Evolutionary conservation across 345 rosid species (phyloP).

Genomic region (Brassica incana): DNA sequence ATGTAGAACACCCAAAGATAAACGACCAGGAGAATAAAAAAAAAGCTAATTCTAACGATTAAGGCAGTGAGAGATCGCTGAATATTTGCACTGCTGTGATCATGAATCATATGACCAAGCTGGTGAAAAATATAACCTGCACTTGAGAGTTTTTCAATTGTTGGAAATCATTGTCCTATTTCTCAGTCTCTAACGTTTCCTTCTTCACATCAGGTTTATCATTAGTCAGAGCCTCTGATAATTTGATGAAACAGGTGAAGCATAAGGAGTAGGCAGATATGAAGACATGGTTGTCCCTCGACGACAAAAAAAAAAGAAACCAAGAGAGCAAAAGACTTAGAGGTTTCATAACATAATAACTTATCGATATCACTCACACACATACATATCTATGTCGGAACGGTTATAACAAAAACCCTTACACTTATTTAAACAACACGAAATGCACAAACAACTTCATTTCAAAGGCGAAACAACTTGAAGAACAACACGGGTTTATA

Average conservation of each 20-base stretch:
- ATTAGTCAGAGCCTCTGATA: slow-evolving; percentile 9
- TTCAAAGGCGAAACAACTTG: neutral
- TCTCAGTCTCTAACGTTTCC: slow-evolving; percentile 15
- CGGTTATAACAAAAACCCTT: neutral
- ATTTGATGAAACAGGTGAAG: no score
- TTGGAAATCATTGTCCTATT: slow-evolving; percentile 8
- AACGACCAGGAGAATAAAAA: no score
- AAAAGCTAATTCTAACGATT: no score
- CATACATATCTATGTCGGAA: neutral
- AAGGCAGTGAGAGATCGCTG: no score
- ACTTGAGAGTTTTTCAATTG: slow-evolving; percentile 9
- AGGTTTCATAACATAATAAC: neutral
- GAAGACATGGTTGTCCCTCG: no score
- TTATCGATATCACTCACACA: neutral
- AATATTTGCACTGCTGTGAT: neutral
- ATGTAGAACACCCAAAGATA: no score
- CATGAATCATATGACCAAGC: slow-evolving; percentile 19
- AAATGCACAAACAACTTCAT: neutral
- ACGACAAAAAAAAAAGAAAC: no score
- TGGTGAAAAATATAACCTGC: neutral
- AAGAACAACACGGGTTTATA: neutral
- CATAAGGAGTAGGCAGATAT: no score
- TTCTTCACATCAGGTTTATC: slow-evolving; percentile 31
- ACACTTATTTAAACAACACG: neutral
- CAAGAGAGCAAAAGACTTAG: neutral